Base-by-base conservation (phyloP, 495 filamentous ascomycete genomes). In the Aspergillus leporis region DNA sequence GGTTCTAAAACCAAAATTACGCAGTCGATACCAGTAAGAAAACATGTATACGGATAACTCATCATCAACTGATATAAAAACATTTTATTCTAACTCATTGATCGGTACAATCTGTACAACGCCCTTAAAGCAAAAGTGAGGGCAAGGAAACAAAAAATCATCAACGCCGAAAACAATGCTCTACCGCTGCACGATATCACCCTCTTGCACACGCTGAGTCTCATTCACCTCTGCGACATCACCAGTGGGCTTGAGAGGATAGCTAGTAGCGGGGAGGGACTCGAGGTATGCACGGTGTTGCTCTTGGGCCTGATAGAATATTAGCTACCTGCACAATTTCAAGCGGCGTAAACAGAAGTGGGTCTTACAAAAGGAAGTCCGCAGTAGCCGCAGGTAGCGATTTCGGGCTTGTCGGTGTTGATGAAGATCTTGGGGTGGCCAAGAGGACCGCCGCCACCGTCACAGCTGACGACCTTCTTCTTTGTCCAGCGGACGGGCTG, bases 361-460 rank as follows among this genome's bases (percentile, higher is more conserved):
- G 10, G 21, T 85, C 93, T 70, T 81, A 97, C 94, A 70, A 87
- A 98, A 63, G 95, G 94, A 64, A 93, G 68, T n/a, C 94, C 94
- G 71, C 94, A 98, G 78, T 98, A 98, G 59, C 80, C 86, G 80
- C 94, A 98, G 68, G 81, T 81, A 68, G 81, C 84, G 69, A 98
- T 96, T 78, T 97, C 85, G 57, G 94, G 88, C 83, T 97, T 97
- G 78, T 98, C 94, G 63, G 90, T 87, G 75, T 98, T 98, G 83
- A 98, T 98, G 74, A 89, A 98, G 73, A 98, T 88, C 69, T 83
- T 83, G 40, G 94, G 94, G 75, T 98, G 94, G 25, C 94, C 94
- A 36, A 90, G 78, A 52, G 93, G 89, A 19, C 94, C 95, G 60
- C 94, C 94, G 54, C 95, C 94, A 55, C 94, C 94, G 69, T 98